Evolutionary conservation across 352 stramenopile genomes (phyloP), one percentile per base, ranked within the genome.

Genomic region (Pythium aphanidermatum): DNA sequence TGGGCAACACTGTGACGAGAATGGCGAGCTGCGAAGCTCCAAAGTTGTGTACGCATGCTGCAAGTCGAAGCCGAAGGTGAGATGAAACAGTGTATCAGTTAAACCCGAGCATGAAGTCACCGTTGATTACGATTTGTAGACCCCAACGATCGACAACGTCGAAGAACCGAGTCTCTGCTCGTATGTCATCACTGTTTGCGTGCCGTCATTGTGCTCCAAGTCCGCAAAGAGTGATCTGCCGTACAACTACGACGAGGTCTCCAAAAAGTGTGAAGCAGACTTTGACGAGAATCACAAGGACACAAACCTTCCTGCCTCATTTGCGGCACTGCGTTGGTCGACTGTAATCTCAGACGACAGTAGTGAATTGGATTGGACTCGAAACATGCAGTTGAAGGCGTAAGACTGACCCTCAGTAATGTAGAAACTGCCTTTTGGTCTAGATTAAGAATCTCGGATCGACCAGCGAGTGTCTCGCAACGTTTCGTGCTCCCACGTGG

Each of bases 1-100:
- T 21, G 82, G 82, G 9, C 82, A 93, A 40, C 68, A 83, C 44
- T 93, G 82, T 29, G 82, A 93, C 37, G 82, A 93, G 50, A 93
- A 91, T 38, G 78, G 76, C 23, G 71, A 87, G 51, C 47, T 71
- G 13, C 82, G 82, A 13, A 83, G 55, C 34, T 83, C 76, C 2
- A 81, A 75, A 57, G 82, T 93, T 7, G 55, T 87, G 17, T 91
- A 83, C 54, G 74, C 58, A 25, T 93, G 82, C 59, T 93, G 82
- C 65, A 82, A 83, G 52, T 70, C 73, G 2, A 66, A 65, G 3
- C 75, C 78, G 4, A 60, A 64, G 51, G 63, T 68, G 20, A 6
- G 10, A 44, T 50, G 24, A n/a, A n/a, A n/a, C n/a, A n/a, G n/a
- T n/a, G n/a, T n/a, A n/a, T n/a, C n/a, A n/a, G n/a, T n/a, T n/a